phyloP scores from a whole-genome alignment of 352 stramenopile genomes.

The Phytophthora ohioensis region DNA sequence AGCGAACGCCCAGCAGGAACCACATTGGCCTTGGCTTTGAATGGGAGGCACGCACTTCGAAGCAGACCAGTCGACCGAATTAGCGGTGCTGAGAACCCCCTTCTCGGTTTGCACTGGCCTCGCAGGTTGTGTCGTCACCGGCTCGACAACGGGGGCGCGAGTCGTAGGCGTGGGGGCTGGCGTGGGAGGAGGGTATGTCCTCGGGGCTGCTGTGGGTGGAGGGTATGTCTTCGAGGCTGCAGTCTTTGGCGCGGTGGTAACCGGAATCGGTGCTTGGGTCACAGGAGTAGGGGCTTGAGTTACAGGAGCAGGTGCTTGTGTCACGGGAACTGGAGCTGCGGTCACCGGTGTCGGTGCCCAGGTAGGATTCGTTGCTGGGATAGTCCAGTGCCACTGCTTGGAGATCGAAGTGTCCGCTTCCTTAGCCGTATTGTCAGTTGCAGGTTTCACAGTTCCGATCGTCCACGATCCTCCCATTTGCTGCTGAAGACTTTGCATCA shows the following conservation, averaged over 20 bases:
- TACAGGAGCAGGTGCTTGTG: constrained; percentile 10
- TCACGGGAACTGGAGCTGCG: constrained; percentile 15
- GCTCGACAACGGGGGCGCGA: constrained; percentile 35
- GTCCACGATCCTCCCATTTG: constrained; percentile 35
- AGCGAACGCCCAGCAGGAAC: constrained; percentile 98
- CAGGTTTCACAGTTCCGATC: constrained; percentile 33
- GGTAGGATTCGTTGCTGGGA: constrained; percentile 14
- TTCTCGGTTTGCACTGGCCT: constrained; percentile 28
- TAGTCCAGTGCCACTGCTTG: constrained; percentile 29
- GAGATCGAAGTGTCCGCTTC: constrained; percentile 12
- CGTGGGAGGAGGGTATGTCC: constrained; percentile 6
- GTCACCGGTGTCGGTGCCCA: background rate
- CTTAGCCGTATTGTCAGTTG: constrained; percentile 13
- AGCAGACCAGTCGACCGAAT: constrained; percentile 49
- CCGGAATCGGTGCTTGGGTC: constrained; percentile 8
- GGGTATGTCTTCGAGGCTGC: constrained; percentile 4
- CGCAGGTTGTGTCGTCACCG: constrained; percentile 15
- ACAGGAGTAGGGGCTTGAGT: constrained; percentile 16
- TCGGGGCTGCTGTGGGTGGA: constrained; percentile 3
- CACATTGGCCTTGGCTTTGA: constrained; percentile 97
- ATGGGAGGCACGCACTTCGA: constrained; percentile 60
- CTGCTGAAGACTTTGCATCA: constrained; percentile 32
- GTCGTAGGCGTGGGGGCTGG: constrained; percentile 20
- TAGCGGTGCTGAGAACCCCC: constrained; percentile 4
- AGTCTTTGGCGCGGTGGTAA: background rate